Evolutionary conservation across 768 basidiomycete species (phyloP), one percentile per base, ranked within the genome.

Genomic region (Suillus cothurnatus): DNA sequence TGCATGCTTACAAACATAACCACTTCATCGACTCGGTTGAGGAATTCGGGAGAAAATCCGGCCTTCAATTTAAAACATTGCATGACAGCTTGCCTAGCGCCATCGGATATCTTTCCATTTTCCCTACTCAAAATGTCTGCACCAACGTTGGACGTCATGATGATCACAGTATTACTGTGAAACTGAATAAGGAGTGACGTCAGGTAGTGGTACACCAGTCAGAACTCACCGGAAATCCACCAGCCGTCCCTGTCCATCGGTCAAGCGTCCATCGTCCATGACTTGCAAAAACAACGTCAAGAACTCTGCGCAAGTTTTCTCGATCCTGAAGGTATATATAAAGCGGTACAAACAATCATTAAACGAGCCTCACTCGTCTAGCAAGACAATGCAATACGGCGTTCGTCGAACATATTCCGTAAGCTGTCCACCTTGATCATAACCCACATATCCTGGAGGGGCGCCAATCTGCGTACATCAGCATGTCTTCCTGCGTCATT

Each of bases 111-210:
- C 76, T 71, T 9, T 63, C 71, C 11, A 68, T 66, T 6, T 75
- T 77, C 53, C 61, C 38, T 47, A 67, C 91, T 88, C 61, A 92
- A 80, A 76, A 83, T 88, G 28, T 82, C 81, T 3, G 90, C 89
- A 43, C 91, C 94, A 47, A 95, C 82, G 73, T 96, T 96, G 63
- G 91, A 92, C 3, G 93, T 95, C 86, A 95, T 89, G 75, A 93
- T 90, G 73, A 95, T 92, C 73, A 94, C 91, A 0, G 92, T 91
- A 74, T 94, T 94, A 64, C 87, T 82, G 82, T 72, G 68, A 15
- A 70, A 63, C 61, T 11, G 28, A 31, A 19, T 57, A 11, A 60
- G 53, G 17, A 32, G 63, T 47, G 38, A 50, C 17, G 6, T 49
- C 17, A 23, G 38, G 50, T 45, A 19, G 32, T 14, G 34, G 11